Evolutionary conservation across 169 alveolate species (phyloP), one percentile per base, ranked within the genome.

Genomic region (Plasmodium berghei): DNA sequence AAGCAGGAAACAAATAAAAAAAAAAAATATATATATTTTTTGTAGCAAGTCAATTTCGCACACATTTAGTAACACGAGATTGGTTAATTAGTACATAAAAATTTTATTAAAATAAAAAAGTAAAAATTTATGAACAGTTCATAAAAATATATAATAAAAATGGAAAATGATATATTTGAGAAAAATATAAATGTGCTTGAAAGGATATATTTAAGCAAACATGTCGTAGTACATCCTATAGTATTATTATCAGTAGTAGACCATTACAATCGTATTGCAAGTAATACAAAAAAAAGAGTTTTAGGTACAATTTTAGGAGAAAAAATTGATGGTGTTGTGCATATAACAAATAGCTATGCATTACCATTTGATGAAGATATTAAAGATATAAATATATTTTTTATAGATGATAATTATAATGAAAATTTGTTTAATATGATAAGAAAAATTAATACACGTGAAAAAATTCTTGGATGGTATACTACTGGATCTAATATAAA

Each of bases 351-450:
- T 94, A 95, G 99, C 88, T 99, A 95, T 85, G 99, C 99, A 12
- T 92, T 99, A 1, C 99, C 99, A 48, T 99, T 99, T 91, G 99
- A 99, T 87, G 99, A 99, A 95, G 99, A 99, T 92, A 96, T 98
- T 12, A 97, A 96, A 62, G 99, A 99, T 85, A 98, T 99, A 1
- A 96, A 96, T 90, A 98, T 99, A 18, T 99, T 99, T 99, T 99
- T 95, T 91, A 93, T 99, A 20, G 99, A 99, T 89, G 99, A 98
- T 91, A 97, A 97, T 91, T 99, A 97, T 90, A 99, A 97, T 87
- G 99, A 99, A 87, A 94, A 96, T 61, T 97, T 98, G 97, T 98
- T 95, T 91, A 95, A 92, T 77, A 98, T 99, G 99, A 98, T 98
- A 96, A 98, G 97, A 87, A 97, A 97, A 94, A 98, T 96, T 18